phyloP scores from a whole-genome alignment of 2,329 filamentous ascomycete genomes.

The Sphaerostilbella broomeana region DNA sequence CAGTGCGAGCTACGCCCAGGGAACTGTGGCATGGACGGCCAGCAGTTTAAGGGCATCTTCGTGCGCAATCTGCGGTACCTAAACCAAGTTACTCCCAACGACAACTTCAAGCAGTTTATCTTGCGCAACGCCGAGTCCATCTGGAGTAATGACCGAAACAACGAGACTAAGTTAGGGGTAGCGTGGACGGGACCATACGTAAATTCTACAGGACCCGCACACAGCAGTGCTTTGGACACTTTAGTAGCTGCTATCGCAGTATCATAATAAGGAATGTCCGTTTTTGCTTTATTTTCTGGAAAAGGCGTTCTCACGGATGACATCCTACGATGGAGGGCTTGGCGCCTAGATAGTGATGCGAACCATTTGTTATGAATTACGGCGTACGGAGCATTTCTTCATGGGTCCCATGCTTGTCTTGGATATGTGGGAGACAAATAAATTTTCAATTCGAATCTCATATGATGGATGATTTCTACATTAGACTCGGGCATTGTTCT shows the following conservation, averaged over 20 bases:
- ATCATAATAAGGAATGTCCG: conserved; percentile 17
- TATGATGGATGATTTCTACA: too few relatives aligned
- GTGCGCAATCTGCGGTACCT: conserved; percentile 57
- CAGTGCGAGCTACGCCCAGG: conserved; percentile 28
- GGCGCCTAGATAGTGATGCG: too few relatives aligned
- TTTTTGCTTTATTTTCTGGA: conserved; percentile 4
- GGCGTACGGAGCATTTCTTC: too few relatives aligned
- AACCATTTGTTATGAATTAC: too few relatives aligned
- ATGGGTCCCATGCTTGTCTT: too few relatives aligned
- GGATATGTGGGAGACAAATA: too few relatives aligned
- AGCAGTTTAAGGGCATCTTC: conserved; percentile 69
- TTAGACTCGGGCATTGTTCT: too few relatives aligned
- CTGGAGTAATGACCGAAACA: conserved; percentile 52
- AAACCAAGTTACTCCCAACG: conserved; percentile 42
- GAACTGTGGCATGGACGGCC: conserved; percentile 42
- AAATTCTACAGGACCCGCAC: conserved; percentile 48
- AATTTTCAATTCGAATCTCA: too few relatives aligned
- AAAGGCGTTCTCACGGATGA: too few relatives aligned
- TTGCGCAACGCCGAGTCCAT: conserved; percentile 57
- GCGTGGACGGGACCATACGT: conserved; percentile 59
- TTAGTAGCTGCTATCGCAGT: conserved; percentile 54
- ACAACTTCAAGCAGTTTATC: conserved; percentile 48
- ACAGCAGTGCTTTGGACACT: conserved; percentile 60
- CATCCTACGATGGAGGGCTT: too few relatives aligned
- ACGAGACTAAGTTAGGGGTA: conserved; percentile 48